These are phyloP conservation scores for Thermothielavioides terrestris DNA, from an alignment of 495 filamentous ascomycete species.

Conservation along the genomic window DNA sequence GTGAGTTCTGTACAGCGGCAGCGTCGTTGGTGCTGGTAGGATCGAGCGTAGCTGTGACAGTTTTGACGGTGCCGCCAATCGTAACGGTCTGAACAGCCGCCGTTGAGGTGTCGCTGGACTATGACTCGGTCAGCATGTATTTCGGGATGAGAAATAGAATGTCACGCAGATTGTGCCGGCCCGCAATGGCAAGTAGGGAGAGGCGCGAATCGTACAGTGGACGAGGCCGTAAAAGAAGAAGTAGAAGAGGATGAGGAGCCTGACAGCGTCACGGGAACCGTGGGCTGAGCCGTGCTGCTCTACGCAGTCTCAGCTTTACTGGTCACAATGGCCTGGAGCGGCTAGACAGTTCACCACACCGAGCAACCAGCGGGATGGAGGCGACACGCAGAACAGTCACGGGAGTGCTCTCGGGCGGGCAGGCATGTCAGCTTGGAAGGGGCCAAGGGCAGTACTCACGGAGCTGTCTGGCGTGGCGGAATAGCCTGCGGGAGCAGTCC, in stretches of 20 bases:
- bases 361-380: background rate
- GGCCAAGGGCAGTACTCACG: slow-evolving; percentile 13
- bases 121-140: slow-evolving; percentile 4
- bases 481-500: slow-evolving; percentile 17
- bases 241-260: slow-evolving; percentile 7
- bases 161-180: slow-evolving; percentile 4
- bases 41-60: slow-evolving; percentile 32
- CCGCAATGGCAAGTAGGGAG: background rate
- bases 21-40: slow-evolving; percentile 13
- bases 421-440: background rate
- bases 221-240: slow-evolving; percentile 6
- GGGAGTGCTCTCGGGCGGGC: slow-evolving; percentile 5
- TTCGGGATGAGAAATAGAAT: background rate
- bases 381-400: background rate
- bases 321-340: slow-evolving; percentile 10
- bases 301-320: slow-evolving; percentile 25
- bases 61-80: slow-evolving; percentile 32
- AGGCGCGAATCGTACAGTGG: slow-evolving; percentile 24
- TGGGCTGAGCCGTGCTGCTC: slow-evolving; percentile 26
- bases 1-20: background rate
- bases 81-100: slow-evolving; percentile 28
- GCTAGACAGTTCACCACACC: background rate
- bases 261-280: slow-evolving; percentile 23
- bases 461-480: slow-evolving; percentile 3
- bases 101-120: background rate